Evolutionary conservation across 768 basidiomycete genomes (phyloP).

Genomic region (Rhizopogon roseolus): DNA sequence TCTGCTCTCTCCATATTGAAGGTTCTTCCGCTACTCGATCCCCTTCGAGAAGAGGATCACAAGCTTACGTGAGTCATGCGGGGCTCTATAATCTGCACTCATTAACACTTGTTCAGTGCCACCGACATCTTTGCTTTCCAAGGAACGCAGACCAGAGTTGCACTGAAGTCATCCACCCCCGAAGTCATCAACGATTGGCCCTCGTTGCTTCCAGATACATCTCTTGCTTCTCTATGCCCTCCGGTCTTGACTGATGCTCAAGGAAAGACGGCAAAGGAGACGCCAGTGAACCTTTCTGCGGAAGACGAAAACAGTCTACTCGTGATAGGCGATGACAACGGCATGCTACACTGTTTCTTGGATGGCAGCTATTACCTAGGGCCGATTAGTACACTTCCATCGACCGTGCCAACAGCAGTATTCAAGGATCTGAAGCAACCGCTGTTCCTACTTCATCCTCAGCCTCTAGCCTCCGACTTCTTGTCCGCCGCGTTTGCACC

Average conservation of each 20-base stretch:
- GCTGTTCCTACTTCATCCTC: conserved; percentile 46
- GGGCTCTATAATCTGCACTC: conserved; percentile 1
- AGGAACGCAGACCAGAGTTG: conserved; percentile 51
- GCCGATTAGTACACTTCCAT: conserved; percentile 28
- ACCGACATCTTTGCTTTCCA: conserved; percentile 82
- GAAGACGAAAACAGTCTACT: conserved; percentile 64
- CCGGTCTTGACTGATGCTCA: conserved; percentile 30
- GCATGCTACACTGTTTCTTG: conserved; percentile 59
- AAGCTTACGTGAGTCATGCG: conserved; percentile 52
- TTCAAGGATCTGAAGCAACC: conserved; percentile 43
- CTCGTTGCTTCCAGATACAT: conserved; percentile 53
- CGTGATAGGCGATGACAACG: conserved; percentile 51
- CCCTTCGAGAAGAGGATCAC: conserved; percentile 61
- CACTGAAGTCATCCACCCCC: conserved; percentile 44
- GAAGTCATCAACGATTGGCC: conserved; percentile 67
- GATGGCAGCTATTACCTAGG: conserved; percentile 78
- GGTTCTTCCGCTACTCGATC: conserved; percentile 67
- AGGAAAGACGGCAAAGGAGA: conserved; percentile 25
- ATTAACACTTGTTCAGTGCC: conserved; percentile 41
- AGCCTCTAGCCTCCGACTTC: conserved; percentile 19
- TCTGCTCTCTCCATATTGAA: conserved; percentile 69
- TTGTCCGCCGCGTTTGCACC: conserved; percentile 32
- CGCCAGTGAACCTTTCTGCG: conserved; percentile 34
- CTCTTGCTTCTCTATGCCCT: conserved; percentile 40
- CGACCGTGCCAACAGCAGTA: conserved; percentile 9